These are phyloP conservation scores for Lineolata rhizophorae DNA, from an alignment of 495 filamentous ascomycete species.

Conservation along the genomic window DNA sequence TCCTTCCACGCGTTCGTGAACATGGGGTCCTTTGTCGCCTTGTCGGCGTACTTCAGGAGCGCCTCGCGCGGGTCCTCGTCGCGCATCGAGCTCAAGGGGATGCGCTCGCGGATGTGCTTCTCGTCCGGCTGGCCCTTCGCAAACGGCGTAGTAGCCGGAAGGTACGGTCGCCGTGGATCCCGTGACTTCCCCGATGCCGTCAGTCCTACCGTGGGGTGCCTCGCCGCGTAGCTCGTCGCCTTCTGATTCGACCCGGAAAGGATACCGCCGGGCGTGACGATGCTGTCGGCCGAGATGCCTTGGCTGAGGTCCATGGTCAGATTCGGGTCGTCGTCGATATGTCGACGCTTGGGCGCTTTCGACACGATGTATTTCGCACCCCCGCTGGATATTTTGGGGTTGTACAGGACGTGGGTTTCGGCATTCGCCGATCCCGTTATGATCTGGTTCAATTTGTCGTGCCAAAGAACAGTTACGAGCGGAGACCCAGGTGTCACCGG, in stretches of 20 bases:
- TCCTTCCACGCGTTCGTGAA: slow-evolving; percentile 86
- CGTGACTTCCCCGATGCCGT: slow-evolving; percentile 60
- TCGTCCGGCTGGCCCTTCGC: slow-evolving; percentile 80
- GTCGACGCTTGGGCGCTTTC: slow-evolving; percentile 77
- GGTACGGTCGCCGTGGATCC: slow-evolving; percentile 60
- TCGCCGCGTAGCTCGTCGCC: slow-evolving; percentile 32
- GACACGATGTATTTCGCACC: slow-evolving; percentile 83
- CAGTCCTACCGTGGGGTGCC: slow-evolving; percentile 47
- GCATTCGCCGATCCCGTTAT: slow-evolving; percentile 79
- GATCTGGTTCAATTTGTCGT: slow-evolving; percentile 88
- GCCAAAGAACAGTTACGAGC: slow-evolving; percentile 73
- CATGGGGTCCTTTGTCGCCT: slow-evolving; percentile 78
- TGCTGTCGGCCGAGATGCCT: slow-evolving; percentile 63
- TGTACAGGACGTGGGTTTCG: slow-evolving; percentile 77
- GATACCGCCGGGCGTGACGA: slow-evolving; percentile 42
- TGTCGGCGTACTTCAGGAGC: slow-evolving; percentile 81
- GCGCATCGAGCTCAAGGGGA: slow-evolving; percentile 80
- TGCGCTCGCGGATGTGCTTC: slow-evolving; percentile 65
- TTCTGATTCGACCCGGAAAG: slow-evolving; percentile 23
- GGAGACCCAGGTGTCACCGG: slow-evolving; percentile 66
- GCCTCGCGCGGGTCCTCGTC: slow-evolving; percentile 95
- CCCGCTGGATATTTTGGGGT: slow-evolving; percentile 52
- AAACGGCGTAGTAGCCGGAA: slow-evolving; percentile 75
- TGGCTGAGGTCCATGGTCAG: slow-evolving; percentile 61
- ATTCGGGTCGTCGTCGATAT: slow-evolving; percentile 78